phyloP scores from a whole-genome alignment of 1,284 basidiomycete species.

The Termitomyces sp. region DNA sequence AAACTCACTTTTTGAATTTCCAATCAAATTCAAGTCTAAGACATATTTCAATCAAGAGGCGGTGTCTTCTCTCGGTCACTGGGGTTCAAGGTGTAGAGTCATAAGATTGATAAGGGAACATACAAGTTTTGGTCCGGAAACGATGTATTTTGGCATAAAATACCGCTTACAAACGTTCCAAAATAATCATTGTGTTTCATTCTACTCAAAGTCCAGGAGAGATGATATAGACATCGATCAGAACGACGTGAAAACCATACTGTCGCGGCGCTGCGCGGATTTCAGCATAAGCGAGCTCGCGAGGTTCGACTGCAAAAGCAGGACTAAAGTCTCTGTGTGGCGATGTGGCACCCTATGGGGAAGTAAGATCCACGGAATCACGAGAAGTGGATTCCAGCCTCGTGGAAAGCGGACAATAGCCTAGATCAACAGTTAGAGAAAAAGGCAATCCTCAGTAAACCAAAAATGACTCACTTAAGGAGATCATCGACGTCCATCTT shows the following conservation, averaged over 20 bases:
- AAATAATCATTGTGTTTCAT: background rate
- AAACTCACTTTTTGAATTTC: background rate
- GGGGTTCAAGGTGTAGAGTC: background rate
- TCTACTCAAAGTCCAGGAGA: background rate
- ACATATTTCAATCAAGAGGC: no score
- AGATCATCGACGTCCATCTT: conserved; percentile 86
- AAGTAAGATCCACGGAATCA: conserved; percentile 22
- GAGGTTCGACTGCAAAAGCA: background rate
- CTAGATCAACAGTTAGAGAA: conserved; percentile 26
- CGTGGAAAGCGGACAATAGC: conserved; percentile 76
- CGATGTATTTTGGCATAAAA: background rate
- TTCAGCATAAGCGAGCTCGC: background rate
- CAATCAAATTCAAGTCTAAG: background rate
- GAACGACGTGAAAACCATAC: background rate
- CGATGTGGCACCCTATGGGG: background rate
- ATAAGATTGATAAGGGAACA: background rate
- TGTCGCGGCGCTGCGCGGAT: background rate
- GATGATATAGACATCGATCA: background rate
- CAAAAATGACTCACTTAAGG: conserved; percentile 49
- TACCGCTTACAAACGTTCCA: background rate
- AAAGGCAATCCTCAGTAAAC: background rate
- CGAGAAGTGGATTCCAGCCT: conserved; percentile 79
- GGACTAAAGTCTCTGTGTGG: background rate
- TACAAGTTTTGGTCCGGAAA: background rate
- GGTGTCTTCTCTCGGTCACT: background rate